A percentile compares a stretch with the other conserved stretches of the same genome.
Evolutionary conservation across 805 yeast genomes (phyloP).

Genomic region (Komagataella phaffii): DNA sequence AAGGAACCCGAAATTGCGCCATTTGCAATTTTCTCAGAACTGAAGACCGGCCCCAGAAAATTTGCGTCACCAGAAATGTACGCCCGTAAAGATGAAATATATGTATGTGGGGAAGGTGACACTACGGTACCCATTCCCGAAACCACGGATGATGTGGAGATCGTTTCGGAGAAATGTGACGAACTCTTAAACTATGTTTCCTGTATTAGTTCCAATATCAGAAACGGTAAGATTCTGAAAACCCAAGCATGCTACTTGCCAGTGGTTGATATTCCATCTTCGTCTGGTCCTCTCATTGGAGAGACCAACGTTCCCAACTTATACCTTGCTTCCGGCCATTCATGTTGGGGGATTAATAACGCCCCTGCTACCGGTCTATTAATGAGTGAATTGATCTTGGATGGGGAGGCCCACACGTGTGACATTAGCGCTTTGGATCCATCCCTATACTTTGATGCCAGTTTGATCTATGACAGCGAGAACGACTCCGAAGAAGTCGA

Average conservation of each 20-base stretch:
- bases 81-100: constrained; percentile 91
- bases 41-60: constrained; percentile 50
- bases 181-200: constrained; percentile 74
- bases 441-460: constrained; percentile 71
- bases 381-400: constrained; percentile 75
- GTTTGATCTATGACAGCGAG: constrained; percentile 17
- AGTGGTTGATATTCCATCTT: constrained; percentile 82
- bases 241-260: constrained; percentile 95
- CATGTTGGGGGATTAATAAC: constrained; percentile 98
- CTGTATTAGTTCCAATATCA: constrained; percentile 53
- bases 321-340: constrained; percentile 82
- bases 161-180: constrained; percentile 78
- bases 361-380: constrained; percentile 96
- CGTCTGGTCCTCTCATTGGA: constrained; percentile 89
- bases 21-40: constrained; percentile 87
- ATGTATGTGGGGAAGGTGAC: constrained; percentile 96
- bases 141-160: constrained; percentile 86
- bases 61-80: constrained; percentile 89
- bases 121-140: constrained; percentile 84
- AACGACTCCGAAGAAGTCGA: constrained; percentile 16
- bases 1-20: constrained; percentile 60
- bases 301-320: constrained; percentile 77
- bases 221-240: constrained; percentile 61
- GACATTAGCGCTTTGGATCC: constrained; percentile 80
- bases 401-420: constrained; percentile 69